Base-by-base conservation (phyloP, 1,284 basidiomycete species). In the Apiotrichum brassicae region DNA sequence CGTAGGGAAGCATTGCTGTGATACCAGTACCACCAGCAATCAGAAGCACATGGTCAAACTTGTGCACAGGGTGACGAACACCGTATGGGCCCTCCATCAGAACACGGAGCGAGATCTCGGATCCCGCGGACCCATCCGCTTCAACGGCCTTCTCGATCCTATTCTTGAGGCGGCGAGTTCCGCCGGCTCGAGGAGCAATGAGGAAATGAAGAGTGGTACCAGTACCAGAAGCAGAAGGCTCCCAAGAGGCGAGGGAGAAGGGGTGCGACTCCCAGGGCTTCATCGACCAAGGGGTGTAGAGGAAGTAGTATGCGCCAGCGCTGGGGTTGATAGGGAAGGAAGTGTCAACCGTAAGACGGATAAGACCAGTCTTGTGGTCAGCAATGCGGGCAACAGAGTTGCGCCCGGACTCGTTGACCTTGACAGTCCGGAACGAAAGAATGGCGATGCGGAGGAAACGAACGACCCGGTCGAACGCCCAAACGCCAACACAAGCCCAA, bases 71-170 rank as follows among this genome's bases (percentile, higher is more conserved):
- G 20, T 57, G 40, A 11, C 46, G 24, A 20, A 48, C 48, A 11
- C 66, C 66, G 44, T 68, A 68, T 3, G 66, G 65, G 7, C 66
- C 66, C 43, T 68, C 66, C 3, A 64, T 47, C 6, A 66, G 50
- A 12, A 65, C 58, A n/a, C 39, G 40, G 1, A 41, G 26, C 18
- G 30, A 6, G 4, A 35, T 19, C 19, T 20, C 19, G 23, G 16
- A 7, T 11, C 28, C 28, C 8, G 25, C 41, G 19, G 24, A 12
- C 11, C 18, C 37, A 13, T 39, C 26, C 9, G 23, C n/a, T 18
- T 32, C 39, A 16, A 13, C 7, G 9, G 25, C 14, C 3, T 22
- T 30, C 19, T 30, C 40, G 32, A 34, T 43, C 9, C 16, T 8
- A 22, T n/a, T n/a, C 14, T 18, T 20, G 6, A 46, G 35, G 22